Evolutionary conservation across 805 yeast species (phyloP).

Genomic region (Kurtzmaniella fragi): DNA sequence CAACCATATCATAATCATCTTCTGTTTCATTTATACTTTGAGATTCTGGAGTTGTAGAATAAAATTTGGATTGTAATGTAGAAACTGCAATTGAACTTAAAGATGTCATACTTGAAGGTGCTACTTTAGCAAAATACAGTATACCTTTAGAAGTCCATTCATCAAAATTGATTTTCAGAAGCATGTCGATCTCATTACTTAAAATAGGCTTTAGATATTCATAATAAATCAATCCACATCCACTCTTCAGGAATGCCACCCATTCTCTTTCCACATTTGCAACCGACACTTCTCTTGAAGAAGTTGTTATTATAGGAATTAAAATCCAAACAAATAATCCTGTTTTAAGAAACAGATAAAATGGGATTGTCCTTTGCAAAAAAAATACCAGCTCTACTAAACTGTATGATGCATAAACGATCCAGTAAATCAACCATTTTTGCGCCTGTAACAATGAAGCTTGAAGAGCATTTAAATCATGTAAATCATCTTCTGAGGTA

Average conservation of each 20-base stretch:
- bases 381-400: slow-evolving; percentile 39
- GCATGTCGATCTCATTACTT: slow-evolving; percentile 14
- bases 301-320: slow-evolving; percentile 30
- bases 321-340: slow-evolving; percentile 58
- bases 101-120: too few relatives aligned
- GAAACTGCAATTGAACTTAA: too few relatives aligned
- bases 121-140: too few relatives aligned
- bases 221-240: slow-evolving; percentile 30
- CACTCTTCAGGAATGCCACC: slow-evolving; percentile 21
- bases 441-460: slow-evolving; percentile 23
- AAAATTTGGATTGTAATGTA: too few relatives aligned
- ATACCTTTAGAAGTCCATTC: too few relatives aligned
- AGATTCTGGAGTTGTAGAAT: too few relatives aligned
- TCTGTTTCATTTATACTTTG: background rate
- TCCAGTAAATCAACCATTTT: slow-evolving; percentile 57
- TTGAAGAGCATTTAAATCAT: slow-evolving; percentile 13
- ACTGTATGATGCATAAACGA: slow-evolving; percentile 44
- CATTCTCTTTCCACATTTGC: slow-evolving; percentile 16
- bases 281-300: background rate
- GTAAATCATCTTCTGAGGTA: slow-evolving; percentile 5
- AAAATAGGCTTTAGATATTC: slow-evolving; percentile 23
- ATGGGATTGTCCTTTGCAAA: slow-evolving; percentile 48
- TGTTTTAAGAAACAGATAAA: slow-evolving; percentile 45
- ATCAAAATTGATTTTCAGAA: background rate
- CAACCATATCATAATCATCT: slow-evolving; percentile 8